Evolutionary conservation across 1,284 basidiomycete genomes (phyloP), one percentile per base, ranked within the genome.

Genomic region (Apiotrichum siamense): DNA sequence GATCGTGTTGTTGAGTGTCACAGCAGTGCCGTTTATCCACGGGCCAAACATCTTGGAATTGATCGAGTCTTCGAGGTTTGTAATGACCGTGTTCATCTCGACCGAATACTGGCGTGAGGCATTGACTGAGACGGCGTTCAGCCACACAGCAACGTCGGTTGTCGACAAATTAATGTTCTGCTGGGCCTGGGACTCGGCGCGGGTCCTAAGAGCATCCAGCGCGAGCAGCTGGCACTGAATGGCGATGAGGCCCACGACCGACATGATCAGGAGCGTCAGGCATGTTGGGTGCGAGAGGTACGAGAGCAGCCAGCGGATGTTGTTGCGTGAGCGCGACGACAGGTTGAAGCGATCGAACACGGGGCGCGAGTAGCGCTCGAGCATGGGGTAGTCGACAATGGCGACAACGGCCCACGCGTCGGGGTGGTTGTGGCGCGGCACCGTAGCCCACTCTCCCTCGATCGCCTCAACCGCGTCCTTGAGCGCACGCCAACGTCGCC

Each of bases 21-120:
- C 81, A 0, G 90, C 93, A 1, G 93, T 96, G n/a, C 78, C 81
- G 64, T 96, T 90, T 45, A 97, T 84, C 93, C 92, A 97, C 1
- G 51, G 50, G 17, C 88, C 86, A 57, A 97, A 94, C 39, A 97
- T 73, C 17, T 88, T 86, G 32, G 87, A 74, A 70, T 97, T 90
- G 70, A 97, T 82, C 12, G 82, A 80, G 32, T 77, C 76, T 72
- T 97, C 86, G 45, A 88, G 79, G 24, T 63, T 62, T 37, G 80
- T 77, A 26, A 96, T 82, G 24, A 83, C 83, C 6, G 62, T 60
- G 65, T 97, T 98, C 64, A 91, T 79, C 27, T 78, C 78, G 20
- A 75, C 77, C 2, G 92, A 89, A 61, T 92, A 98, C 2, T 79
- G 69, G 7, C 80, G 65, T 10, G 87, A 90, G 61, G 89, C 84